A percentile compares a stretch with the other conserved stretches of the same genome.
Conservation (phyloP, 1,284 basidiomycete species). For the Tilletia setariae region DNA sequence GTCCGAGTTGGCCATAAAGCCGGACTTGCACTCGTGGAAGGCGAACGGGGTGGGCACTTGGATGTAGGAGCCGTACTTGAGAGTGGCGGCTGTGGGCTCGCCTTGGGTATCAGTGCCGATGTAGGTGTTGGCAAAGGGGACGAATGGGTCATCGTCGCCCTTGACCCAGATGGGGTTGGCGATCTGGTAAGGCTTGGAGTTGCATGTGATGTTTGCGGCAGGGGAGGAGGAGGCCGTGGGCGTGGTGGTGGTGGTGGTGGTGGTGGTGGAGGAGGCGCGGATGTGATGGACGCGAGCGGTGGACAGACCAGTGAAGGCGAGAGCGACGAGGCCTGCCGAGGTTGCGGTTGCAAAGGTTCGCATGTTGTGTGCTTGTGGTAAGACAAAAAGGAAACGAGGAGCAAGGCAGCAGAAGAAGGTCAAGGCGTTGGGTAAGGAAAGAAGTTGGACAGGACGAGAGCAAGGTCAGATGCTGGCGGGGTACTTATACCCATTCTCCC, state of each 20-base stretch:
- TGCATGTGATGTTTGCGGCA: neutral
- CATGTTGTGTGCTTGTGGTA: too few relatives aligned
- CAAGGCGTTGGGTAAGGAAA: too few relatives aligned
- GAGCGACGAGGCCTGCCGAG: neutral
- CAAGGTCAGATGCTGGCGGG: too few relatives aligned
- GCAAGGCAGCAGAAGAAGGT: too few relatives aligned
- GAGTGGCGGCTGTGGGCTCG: neutral
- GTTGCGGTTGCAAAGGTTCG: too few relatives aligned
- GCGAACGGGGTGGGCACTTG: neutral
- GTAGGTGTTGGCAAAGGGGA: neutral
- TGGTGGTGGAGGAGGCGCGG: too few relatives aligned
- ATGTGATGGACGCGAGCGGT: neutral
- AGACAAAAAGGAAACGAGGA: too few relatives aligned
- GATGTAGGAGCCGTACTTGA: constrained; percentile 28
- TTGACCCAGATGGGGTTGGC: neutral
- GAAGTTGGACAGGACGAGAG: too few relatives aligned
- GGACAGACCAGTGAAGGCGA: neutral
- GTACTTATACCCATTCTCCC: too few relatives aligned
- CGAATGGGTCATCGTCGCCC: neutral
- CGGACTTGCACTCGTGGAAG: neutral
- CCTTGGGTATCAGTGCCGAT: neutral
- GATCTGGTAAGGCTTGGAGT: neutral
- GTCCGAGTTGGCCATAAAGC: neutral
- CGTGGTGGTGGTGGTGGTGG: neutral
- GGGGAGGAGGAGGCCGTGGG: neutral